Base-by-base conservation (phyloP, 192 early-diverging fungal species). In the Coemansia sp. region DNA sequence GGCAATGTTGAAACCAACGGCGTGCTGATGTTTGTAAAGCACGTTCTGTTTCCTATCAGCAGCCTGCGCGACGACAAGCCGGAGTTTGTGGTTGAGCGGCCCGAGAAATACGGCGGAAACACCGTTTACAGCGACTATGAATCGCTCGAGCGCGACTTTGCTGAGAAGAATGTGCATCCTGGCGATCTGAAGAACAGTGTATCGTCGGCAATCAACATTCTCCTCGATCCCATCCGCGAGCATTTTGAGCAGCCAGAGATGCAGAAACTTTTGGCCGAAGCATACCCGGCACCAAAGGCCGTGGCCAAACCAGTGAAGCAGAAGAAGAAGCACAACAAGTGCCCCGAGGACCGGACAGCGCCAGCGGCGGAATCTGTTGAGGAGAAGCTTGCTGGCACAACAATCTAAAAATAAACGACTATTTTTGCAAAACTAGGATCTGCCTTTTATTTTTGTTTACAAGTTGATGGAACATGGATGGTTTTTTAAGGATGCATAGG, bases 1-100 rank as follows among this genome's bases (percentile, higher is more conserved):
- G 95, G 95, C 48, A 97, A 95, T 69, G 84, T 98, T 43, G 82
- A 85, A 13, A 89, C 94, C 63, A 99, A 99, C 84, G 96, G 96
- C 42, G 84, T 98, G 47, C 81, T 99, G 69, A 79, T 91, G 42
- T 99, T 99, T 81, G 81, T 93, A 72, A 92, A 94, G 74, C 77
- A 81, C 18, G 98, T 99, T 62, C 87, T 95, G 53, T 94, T 99
- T 85, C 96, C 98, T 23, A 77, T 93, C 57, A 86, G 87, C 60
- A 86, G 86, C n/a, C 88, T 95, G 65, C 85, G 87, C 62, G 79
- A 67, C 15, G 67, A 72, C 57, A 56, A 26, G 42, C 65, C 72
- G 11, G 77, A 79, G 69, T 93, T 93, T 68, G 84, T 76, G 38
- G 86, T 97, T 48, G 56, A 76, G 58, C 88, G 98, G 41, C 86